Percentiles rank a stretch among this genome's conserved stretches.
Evolutionary conservation across 371 early-diverging fungal species (phyloP).

Genomic region (Haplosporangium sp.): DNA sequence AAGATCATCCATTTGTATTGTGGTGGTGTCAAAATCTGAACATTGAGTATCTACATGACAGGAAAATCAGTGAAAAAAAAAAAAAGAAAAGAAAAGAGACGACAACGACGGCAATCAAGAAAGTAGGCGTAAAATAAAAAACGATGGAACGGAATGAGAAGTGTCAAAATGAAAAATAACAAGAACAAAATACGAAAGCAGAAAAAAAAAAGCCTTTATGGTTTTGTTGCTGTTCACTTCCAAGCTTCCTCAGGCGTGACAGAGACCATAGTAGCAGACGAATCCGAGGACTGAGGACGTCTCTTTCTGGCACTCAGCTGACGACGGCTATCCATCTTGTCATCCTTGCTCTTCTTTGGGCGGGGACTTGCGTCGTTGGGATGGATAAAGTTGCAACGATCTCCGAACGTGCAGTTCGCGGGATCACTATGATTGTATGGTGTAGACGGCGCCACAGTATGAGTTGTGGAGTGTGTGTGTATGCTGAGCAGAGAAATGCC

Average conservation of each 20-base stretch:
- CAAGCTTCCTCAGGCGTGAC: constrained; percentile 28
- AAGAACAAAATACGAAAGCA: too few species aligned
- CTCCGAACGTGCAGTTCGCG: constrained; percentile 60
- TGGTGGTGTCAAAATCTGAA: too few species aligned
- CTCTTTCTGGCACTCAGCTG: constrained; percentile 1
- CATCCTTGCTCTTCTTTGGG: constrained; percentile 6
- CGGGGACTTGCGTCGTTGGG: constrained; percentile 53
- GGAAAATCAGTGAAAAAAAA: too few species aligned
- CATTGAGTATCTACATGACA: too few species aligned
- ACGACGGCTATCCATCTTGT: constrained; percentile 21
- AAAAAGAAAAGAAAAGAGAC: too few species aligned
- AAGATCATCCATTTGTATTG: too few species aligned
- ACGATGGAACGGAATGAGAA: too few species aligned
- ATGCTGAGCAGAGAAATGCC: too few species aligned
- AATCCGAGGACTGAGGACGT: constrained; percentile 26
- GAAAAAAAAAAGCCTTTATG: constrained; percentile 5
- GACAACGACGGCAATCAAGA: too few species aligned
- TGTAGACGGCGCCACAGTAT: too few species aligned
- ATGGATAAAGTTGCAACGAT: constrained; percentile 66
- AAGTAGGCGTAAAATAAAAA: too few species aligned
- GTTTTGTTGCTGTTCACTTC: constrained; percentile 3
- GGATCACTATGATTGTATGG: constrained; percentile 54
- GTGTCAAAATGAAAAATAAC: background rate
- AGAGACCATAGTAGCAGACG: constrained; percentile 34
- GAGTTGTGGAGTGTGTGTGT: too few species aligned